Base-by-base conservation (phyloP, 2,329 filamentous ascomycete species). In the Claviceps quebecensis region DNA sequence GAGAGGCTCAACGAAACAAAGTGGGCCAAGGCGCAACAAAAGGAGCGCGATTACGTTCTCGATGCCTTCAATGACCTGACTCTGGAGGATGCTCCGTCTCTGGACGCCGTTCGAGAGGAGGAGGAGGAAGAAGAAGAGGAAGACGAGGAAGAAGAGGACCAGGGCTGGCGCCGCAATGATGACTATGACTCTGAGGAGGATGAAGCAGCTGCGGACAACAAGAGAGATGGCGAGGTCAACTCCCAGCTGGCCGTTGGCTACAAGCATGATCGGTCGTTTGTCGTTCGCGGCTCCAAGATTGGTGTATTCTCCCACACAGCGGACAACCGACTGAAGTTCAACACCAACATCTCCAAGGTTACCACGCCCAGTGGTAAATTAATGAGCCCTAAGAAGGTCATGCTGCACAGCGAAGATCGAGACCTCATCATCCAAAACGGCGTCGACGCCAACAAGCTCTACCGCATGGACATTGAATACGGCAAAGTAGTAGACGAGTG, bases 401-500 rank as follows among this genome's bases (percentile, higher is more conserved):
- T 96, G 90, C 75, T 96, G 47, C 90, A 96, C 63, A 85, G 86
- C 34, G 87, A 93, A 65, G 90, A 96, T 69, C 78, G 82, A 45
- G 88, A 94, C 62, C 83, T 96, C 78, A 86, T 96, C 54, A 69
- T 96, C 53, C 90, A 96, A 66, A 90, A 94, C 59, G 74, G 76
- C 47, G 65, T 83, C 49, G 85, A 97, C 57, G 87, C 91, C 1
- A 91, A 95, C 71, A 89, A 87, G 49, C 77, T 98, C 1, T 98
- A 90, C 66, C 87, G 87, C 45, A 97, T 98, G 93, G 93, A 98
- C 69, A 76, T 98, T 45, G 91, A 98, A 67, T 94, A 94, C 59
- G 93, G 93, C 58, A 97, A 96, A 71, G 87, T 98, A 38, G 89
- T 97, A 2, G 93, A 98, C 62, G 93, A 98, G 68, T 98, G 93